Percentiles rank a stretch among this genome's conserved stretches.
Conservation (phyloP, 2,329 filamentous ascomycete species). For the Coniochaeta hoffmannii region DNA sequence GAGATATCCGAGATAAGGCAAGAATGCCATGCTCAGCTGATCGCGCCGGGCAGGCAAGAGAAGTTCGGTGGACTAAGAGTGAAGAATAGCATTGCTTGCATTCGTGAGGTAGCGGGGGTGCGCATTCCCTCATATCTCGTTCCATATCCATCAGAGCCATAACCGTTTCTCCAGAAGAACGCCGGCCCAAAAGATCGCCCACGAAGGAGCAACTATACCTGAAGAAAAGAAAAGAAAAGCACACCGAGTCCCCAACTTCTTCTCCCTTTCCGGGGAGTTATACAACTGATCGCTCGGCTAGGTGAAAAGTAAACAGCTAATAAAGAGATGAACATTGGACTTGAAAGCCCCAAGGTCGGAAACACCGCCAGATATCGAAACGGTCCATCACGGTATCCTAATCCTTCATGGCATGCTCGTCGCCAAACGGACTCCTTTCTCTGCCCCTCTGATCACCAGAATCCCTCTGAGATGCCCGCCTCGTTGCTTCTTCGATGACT, state of each 20-base stretch:
- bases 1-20: too few species aligned
- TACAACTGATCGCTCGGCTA: background rate
- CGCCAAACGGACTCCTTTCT: constrained; percentile 45
- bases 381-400: constrained; percentile 14
- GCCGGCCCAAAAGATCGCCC: background rate
- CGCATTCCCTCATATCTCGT: constrained; percentile 1
- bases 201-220: background rate
- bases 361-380: constrained; percentile 9
- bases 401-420: constrained; percentile 50
- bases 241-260: background rate
- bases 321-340: constrained; percentile 3
- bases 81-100: constrained; percentile 2
- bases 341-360: background rate
- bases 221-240: background rate
- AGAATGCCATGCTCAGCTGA: too few species aligned
- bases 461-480: constrained; percentile 28
- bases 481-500: constrained; percentile 46
- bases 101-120: background rate
- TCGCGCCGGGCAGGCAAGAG: too few species aligned
- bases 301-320: background rate
- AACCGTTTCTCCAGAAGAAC: background rate
- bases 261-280: background rate
- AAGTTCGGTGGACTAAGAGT: too few species aligned
- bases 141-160: constrained; percentile 1
- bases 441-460: constrained; percentile 21